Evolutionary conservation across 306 rosid genomes (phyloP).

Genomic region (Citrullus amarus): DNA sequence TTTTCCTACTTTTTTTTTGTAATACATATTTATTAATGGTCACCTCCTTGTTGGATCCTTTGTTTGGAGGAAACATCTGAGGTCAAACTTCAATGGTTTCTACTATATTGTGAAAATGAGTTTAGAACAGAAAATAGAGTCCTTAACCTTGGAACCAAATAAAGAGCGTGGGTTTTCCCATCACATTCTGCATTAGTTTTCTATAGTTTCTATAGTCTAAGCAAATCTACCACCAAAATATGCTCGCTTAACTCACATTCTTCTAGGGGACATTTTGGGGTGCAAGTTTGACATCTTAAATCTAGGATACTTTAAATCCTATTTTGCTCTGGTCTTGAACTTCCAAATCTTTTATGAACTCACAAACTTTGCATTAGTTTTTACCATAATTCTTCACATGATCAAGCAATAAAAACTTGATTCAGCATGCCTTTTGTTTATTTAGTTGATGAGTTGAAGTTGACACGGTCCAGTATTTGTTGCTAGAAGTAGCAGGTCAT

Average conservation of each 20-base stretch:
- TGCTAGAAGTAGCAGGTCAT: not conserved
- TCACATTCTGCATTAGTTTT: not conserved
- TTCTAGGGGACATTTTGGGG: not conserved
- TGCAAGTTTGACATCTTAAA: not conserved
- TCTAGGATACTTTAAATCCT: not conserved
- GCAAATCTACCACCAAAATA: not conserved
- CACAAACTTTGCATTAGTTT: not conserved
- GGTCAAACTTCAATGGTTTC: not conserved
- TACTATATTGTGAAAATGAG: not conserved
- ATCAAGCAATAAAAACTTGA: not conserved
- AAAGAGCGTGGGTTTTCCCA: not conserved
- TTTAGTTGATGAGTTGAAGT: not conserved
- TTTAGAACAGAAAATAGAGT: not conserved
- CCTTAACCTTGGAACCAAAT: not conserved
- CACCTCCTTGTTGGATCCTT: not conserved
- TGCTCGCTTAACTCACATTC: not conserved
- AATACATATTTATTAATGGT: not conserved
- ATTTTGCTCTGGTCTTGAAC: not conserved
- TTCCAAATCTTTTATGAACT: not conserved
- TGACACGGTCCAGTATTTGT: too few relatives aligned
- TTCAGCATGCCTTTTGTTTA: not conserved
- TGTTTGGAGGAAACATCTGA: not conserved
- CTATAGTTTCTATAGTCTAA: not conserved
- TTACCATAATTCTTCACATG: not conserved
- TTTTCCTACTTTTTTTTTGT: too few relatives aligned